phyloP scores from a whole-genome alignment of 176 grass and related monocot species.

The Phyllostachys edulis region DNA sequence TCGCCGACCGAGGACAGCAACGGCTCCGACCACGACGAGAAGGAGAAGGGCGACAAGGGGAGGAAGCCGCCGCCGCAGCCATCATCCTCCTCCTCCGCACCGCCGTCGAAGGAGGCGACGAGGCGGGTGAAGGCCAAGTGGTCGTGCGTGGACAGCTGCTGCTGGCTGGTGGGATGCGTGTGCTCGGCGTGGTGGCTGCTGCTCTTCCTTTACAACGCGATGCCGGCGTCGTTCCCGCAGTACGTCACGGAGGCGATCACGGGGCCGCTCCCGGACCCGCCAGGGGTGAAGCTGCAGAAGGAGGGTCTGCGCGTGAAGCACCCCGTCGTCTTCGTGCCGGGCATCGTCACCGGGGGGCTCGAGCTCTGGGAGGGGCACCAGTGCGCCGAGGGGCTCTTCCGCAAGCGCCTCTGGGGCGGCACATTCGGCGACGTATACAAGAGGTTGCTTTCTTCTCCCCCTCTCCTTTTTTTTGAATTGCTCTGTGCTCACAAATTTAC shows the following conservation, averaged over 20 bases:
- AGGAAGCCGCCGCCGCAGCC: background rate
- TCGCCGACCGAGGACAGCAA: slow-evolving; percentile 33
- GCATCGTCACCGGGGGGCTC: slow-evolving; percentile 90
- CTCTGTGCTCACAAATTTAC: background rate
- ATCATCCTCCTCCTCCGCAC: slow-evolving; percentile 1
- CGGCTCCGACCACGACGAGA: slow-evolving; percentile 36
- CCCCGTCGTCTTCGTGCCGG: slow-evolving; percentile 95
- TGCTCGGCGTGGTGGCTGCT: slow-evolving; percentile 94
- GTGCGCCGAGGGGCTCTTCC: slow-evolving; percentile 89
- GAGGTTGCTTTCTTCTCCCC: slow-evolving; percentile 49
- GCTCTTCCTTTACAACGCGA: slow-evolving; percentile 95
- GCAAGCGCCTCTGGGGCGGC: slow-evolving; percentile 95
- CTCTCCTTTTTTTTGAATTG: background rate
- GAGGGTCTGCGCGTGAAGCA: slow-evolving; percentile 82
- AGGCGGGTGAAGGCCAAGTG: slow-evolving; percentile 45
- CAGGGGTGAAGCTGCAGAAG: slow-evolving; percentile 89
- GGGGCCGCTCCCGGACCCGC: slow-evolving; percentile 79
- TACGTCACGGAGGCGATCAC: slow-evolving; percentile 97
- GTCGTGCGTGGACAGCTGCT: slow-evolving; percentile 88
- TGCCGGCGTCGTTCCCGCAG: slow-evolving; percentile 94
- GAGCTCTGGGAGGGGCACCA: slow-evolving; percentile 99
- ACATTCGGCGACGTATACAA: slow-evolving; percentile 93
- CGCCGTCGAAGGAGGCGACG: slow-evolving; percentile 34
- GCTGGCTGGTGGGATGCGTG: slow-evolving; percentile 85
- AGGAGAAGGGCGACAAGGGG: slow-evolving; percentile 32